phyloP scores from a whole-genome alignment of 192 early-diverging fungal species.

The Funneliformis geosporum region DNA sequence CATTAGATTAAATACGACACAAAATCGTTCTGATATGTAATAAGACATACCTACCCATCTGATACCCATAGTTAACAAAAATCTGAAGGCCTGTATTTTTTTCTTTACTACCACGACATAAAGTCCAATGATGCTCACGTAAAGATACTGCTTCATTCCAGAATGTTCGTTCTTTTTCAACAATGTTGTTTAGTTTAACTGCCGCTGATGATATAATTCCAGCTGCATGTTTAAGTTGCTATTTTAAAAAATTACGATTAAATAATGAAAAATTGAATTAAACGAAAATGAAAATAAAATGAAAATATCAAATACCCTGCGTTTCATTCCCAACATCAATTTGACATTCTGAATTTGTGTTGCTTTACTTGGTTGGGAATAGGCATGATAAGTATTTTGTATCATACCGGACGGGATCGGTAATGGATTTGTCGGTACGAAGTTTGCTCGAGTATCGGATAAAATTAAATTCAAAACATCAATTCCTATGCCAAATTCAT shows the following conservation, averaged over 20 bases:
- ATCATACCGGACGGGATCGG: slow-evolving; percentile 24
- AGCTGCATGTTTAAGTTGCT: slow-evolving; percentile 30
- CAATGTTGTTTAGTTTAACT: background rate
- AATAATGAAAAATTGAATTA: background rate
- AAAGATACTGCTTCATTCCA: slow-evolving; percentile 31
- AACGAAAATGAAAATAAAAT: background rate
- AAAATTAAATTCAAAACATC: slow-evolving; percentile 25
- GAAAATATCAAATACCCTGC: slow-evolving; percentile 6
- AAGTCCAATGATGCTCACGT: slow-evolving; percentile 23
- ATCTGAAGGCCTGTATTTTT: slow-evolving; percentile 11
- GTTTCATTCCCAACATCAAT: slow-evolving; percentile 31
- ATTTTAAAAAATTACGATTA: background rate
- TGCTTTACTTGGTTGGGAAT: slow-evolving; percentile 11
- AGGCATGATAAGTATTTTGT: background rate
- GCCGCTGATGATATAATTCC: slow-evolving; percentile 10
- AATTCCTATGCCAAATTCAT: slow-evolving; percentile 30
- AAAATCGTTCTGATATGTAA: background rate
- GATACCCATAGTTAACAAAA: slow-evolving; percentile 32
- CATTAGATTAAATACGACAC: background rate
- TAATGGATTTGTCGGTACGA: background rate
- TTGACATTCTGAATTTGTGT: slow-evolving; percentile 22
- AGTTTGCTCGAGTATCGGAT: background rate
- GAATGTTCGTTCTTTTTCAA: slow-evolving; percentile 26
- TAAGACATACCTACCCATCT: background rate
- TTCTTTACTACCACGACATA: slow-evolving; percentile 9